These are phyloP conservation scores for Avena atlantica DNA, from an alignment of 176 grass and related monocot species.

Conservation along the genomic window DNA sequence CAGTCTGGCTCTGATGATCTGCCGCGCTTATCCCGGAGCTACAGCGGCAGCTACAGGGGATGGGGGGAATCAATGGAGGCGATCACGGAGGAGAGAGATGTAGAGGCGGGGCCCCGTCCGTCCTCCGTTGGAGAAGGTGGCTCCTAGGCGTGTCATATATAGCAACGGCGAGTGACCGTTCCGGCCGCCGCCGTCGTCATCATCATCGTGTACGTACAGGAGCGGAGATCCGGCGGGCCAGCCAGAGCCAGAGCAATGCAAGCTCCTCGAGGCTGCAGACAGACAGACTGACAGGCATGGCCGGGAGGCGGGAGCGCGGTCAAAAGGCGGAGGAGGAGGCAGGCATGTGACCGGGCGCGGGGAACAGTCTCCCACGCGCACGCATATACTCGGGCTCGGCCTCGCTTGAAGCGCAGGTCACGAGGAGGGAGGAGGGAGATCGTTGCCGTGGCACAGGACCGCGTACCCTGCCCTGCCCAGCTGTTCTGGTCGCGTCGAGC, in stretches of 20 bases:
- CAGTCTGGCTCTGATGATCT: background rate
- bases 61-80: constrained; percentile 5
- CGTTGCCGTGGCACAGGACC: constrained; percentile 42
- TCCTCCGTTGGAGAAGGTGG: background rate
- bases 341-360: constrained; percentile 25
- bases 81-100: background rate
- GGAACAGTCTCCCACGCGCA: constrained; percentile 54
- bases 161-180: constrained; percentile 47
- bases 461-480: background rate
- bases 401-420: constrained; percentile 3
- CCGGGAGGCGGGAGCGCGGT: constrained; percentile 11
- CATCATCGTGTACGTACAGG: background rate
- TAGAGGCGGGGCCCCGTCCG: background rate
- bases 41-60: constrained; percentile 30
- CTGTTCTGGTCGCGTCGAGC: constrained; percentile 11
- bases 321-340: constrained; percentile 37
- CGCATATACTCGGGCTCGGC: background rate
- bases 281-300: background rate
- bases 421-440: constrained; percentile 5
- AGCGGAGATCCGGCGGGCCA: constrained; percentile 25
- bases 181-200: background rate
- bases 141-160: constrained; percentile 29
- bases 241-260: background rate
- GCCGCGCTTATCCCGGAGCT: constrained; percentile 50
- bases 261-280: background rate